These are phyloP conservation scores for Yamadazyma spencermartinsiae DNA, from an alignment of 1,139 yeast species.

Conservation along the genomic window DNA sequence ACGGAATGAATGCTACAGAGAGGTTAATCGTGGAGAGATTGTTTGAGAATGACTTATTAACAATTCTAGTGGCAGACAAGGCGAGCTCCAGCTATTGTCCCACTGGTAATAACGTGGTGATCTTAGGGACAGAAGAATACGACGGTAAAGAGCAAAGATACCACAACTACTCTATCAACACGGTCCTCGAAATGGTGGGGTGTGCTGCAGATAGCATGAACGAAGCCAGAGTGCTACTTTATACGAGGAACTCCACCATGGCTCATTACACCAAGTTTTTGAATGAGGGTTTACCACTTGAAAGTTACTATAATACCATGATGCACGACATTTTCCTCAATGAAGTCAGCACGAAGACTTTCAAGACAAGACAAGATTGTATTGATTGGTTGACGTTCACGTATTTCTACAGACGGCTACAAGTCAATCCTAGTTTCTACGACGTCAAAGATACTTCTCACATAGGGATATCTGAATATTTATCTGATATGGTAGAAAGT, in stretches of 20 bases:
- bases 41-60: slow-evolving; percentile 48
- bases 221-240: slow-evolving; percentile 45
- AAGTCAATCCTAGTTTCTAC: slow-evolving; percentile 84
- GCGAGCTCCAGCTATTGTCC: slow-evolving; percentile 58
- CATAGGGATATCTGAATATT: slow-evolving; percentile 71
- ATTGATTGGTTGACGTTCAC: slow-evolving; percentile 89
- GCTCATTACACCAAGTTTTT: slow-evolving; percentile 73
- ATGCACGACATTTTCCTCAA: slow-evolving; percentile 68
- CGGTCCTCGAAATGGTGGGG: slow-evolving; percentile 75
- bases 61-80: slow-evolving; percentile 56
- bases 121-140: slow-evolving; percentile 70
- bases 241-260: slow-evolving; percentile 56
- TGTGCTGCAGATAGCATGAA: slow-evolving; percentile 37
- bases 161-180: slow-evolving; percentile 66
- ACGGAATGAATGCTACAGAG: slow-evolving; percentile 61
- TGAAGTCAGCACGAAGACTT: slow-evolving; percentile 68
- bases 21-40: slow-evolving; percentile 53
- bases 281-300: slow-evolving; percentile 77
- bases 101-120: slow-evolving; percentile 51
- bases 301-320: slow-evolving; percentile 62
- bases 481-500: slow-evolving; percentile 83
- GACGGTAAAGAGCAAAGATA: slow-evolving; percentile 75
- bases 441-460: slow-evolving; percentile 67
- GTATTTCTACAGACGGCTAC: slow-evolving; percentile 76
- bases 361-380: slow-evolving; percentile 76